phyloP scores from a whole-genome alignment of 371 early-diverging fungal species.

The Scutellospora calospora region DNA sequence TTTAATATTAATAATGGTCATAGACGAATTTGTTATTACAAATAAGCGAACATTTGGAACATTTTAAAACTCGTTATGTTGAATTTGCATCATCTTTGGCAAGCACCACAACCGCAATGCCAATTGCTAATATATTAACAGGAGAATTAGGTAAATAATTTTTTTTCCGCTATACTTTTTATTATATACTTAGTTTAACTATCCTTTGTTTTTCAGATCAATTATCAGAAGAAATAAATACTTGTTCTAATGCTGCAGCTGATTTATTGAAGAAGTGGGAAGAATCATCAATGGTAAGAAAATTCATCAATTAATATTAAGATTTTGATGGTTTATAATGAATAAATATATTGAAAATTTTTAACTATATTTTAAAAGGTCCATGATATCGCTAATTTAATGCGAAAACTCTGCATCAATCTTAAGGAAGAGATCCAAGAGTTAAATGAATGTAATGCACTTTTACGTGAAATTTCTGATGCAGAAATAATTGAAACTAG shows the following conservation, averaged over 20 bases:
- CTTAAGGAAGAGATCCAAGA: conserved; percentile 39
- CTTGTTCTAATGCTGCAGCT: background rate
- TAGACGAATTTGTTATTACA: conserved; percentile 26
- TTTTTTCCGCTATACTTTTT: background rate
- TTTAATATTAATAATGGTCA: no score
- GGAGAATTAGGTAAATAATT: conserved; percentile 40
- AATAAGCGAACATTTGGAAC: conserved; percentile 21
- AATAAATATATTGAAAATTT: no score
- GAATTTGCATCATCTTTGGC: conserved; percentile 39
- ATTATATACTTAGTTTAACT: background rate
- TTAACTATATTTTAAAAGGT: no score
- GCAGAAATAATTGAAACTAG: conserved; percentile 38
- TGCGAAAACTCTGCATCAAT: conserved; percentile 21
- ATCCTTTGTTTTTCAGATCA: background rate
- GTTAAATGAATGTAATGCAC: conserved; percentile 37
- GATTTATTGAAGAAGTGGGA: conserved; percentile 4
- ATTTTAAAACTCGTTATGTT: conserved; percentile 37
- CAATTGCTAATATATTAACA: conserved; percentile 35
- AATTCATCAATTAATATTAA: no score
- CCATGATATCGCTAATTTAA: conserved; percentile 30
- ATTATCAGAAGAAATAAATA: background rate
- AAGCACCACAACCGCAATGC: conserved; percentile 42
- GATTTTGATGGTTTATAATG: background rate
- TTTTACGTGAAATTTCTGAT: conserved; percentile 33
- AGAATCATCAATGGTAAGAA: conserved; percentile 24